Conservation (phyloP, 441 rosid species). For the Jatropha podagrica region DNA sequence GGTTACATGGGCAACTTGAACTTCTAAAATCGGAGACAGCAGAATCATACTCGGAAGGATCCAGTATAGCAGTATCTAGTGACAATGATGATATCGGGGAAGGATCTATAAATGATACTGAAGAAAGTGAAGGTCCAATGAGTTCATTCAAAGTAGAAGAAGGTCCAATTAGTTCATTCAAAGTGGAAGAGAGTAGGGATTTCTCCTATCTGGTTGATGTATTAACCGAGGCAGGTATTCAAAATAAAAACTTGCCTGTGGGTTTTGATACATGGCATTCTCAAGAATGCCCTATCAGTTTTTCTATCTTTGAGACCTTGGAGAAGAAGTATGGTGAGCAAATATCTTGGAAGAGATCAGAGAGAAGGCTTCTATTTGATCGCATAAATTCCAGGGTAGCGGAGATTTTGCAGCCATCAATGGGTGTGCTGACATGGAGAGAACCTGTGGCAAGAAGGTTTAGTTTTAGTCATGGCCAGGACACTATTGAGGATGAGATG, state of each 20-base stretch:
- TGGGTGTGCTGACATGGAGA: slow-evolving; percentile 38
- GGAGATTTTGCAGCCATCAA: slow-evolving; percentile 45
- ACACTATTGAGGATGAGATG: slow-evolving; percentile 49
- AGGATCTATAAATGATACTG: slow-evolving; percentile 23
- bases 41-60: slow-evolving; percentile 52
- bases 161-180: slow-evolving; percentile 23
- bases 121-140: slow-evolving; percentile 34
- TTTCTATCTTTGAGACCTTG: slow-evolving; percentile 53
- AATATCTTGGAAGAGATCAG: slow-evolving; percentile 67
- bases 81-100: slow-evolving; percentile 42
- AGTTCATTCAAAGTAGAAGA: slow-evolving; percentile 12
- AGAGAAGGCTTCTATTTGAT: slow-evolving; percentile 70
- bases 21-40: slow-evolving; percentile 48
- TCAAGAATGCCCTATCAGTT: slow-evolving; percentile 37
- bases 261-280: slow-evolving; percentile 29
- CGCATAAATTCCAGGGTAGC: slow-evolving; percentile 48
- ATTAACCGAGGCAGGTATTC: slow-evolving; percentile 57
- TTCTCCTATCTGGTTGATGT: slow-evolving; percentile 68
- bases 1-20: slow-evolving; percentile 46
- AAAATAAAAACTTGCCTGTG: slow-evolving; percentile 21
- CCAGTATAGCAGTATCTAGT: slow-evolving; percentile 58
- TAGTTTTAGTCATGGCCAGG: slow-evolving; percentile 20
- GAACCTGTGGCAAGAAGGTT: slow-evolving; percentile 52
- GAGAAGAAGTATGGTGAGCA: slow-evolving; percentile 73
- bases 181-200: slow-evolving; percentile 48